Base-by-base conservation (phyloP, 2,329 filamentous ascomycete genomes). In the Phaeosphaeria sp. region DNA sequence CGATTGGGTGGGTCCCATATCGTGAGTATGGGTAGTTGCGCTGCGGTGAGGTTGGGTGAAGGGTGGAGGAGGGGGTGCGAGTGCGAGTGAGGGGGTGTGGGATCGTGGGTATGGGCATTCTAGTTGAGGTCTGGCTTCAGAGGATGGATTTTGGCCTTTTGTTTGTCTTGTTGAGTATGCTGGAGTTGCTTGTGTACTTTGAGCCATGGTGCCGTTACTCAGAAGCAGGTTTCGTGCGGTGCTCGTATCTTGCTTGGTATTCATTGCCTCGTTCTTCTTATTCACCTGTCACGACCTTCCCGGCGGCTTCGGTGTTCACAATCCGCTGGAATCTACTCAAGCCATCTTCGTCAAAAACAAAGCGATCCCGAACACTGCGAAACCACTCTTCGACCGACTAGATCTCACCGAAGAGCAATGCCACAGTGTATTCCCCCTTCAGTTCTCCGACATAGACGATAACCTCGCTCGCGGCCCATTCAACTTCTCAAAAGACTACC, bases 371-470 rank as follows among this genome's bases (percentile, higher is more conserved):
- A 15, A n/a, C 36, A 39, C 15, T 39, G 13, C 36, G 17, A 17
- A 7, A 39, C 15, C 36, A 17, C 36, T 39, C 13, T n/a, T 39
- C 36, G 36, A 53, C 21, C 33, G 24, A 13, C 36, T 62, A 4
- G 39, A 60, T 55, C 47, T 65, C 2, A 21, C 48, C 6, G 63
- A 67, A 43, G 24, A 56, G 15, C 30, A 65, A 53, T 67, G 64
- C 43, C 57, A 39, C 33, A 33, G 8, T 2, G 21, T 39, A 1
- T 65, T 64, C 25, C 64, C 62, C 9, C 39, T 11, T 2, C 24
- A 62, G 13, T 49, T 58, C 15, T 21, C 15, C 8, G 50, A 56
- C 5, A 48, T 65, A n/a, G 49, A 57, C 21, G 25, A 46, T 22
- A 30, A 51, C 9, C 36, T 61, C 13, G 47, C 20, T n/a, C 49